Evolutionary conservation across 2,329 filamentous ascomycete genomes (phyloP).

Genomic region (Phyllosticta ampelicida): DNA sequence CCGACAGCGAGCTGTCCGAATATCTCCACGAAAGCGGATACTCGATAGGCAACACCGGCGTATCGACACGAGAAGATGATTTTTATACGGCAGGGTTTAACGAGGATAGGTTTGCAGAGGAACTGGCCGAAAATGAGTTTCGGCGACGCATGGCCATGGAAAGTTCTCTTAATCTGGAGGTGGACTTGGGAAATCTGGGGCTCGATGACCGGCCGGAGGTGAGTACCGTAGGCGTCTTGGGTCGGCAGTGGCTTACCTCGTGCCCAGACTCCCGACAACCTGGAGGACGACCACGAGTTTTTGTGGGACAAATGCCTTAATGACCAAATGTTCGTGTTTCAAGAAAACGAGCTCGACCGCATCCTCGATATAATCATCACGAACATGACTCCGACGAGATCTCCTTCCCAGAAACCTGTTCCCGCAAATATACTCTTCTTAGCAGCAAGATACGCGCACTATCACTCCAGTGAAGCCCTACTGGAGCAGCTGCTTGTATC

Average conservation of each 20-base stretch:
- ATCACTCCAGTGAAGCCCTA: slow-evolving; percentile 81
- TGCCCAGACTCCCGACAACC: slow-evolving; percentile 46
- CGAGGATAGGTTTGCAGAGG: slow-evolving; percentile 90
- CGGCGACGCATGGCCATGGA: slow-evolving; percentile 98
- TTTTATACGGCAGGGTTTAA: slow-evolving; percentile 90
- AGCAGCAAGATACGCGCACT: slow-evolving; percentile 90
- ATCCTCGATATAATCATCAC: slow-evolving; percentile 96
- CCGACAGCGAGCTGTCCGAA: slow-evolving; percentile 91
- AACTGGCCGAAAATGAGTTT: slow-evolving; percentile 93
- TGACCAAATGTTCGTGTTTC: slow-evolving; percentile 99
- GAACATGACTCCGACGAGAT: slow-evolving; percentile 93
- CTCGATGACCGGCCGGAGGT: slow-evolving; percentile 94
- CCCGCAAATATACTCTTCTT: slow-evolving; percentile 96
- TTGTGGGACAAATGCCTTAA: slow-evolving; percentile 90
- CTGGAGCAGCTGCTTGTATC: slow-evolving; percentile 69
- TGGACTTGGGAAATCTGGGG: slow-evolving; percentile 89
- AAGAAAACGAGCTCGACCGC: slow-evolving; percentile 80
- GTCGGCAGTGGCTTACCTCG: background rate
- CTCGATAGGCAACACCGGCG: slow-evolving; percentile 67
- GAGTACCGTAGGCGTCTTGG: slow-evolving; percentile 18
- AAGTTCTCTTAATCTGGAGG: slow-evolving; percentile 90
- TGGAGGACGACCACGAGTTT: slow-evolving; percentile 87
- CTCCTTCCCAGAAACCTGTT: slow-evolving; percentile 93
- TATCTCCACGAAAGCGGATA: slow-evolving; percentile 95
- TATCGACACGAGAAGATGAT: slow-evolving; percentile 56